Percentiles rank a stretch among this genome's conserved stretches.
These are phyloP conservation scores for Epichloe aotearoae DNA, from an alignment of 2,329 filamentous ascomycete species.

Conservation along the genomic window DNA sequence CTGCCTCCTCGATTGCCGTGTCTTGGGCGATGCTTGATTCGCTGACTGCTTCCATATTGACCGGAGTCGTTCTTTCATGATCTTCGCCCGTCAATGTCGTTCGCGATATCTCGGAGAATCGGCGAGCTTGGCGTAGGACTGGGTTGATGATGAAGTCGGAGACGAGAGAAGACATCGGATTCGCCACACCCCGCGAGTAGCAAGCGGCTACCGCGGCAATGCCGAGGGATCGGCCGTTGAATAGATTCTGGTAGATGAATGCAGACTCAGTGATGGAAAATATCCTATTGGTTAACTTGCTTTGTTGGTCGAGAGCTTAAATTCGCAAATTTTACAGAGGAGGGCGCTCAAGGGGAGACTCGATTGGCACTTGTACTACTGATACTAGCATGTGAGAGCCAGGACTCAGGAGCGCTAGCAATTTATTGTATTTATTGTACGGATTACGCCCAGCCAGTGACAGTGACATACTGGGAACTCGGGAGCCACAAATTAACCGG, in stretches of 20 bases:
- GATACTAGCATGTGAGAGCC: not conserved
- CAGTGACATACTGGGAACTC: no score
- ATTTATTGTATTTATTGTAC: no score
- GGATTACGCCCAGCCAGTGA: no score
- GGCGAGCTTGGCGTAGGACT: conserved; percentile 51
- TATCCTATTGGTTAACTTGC: not conserved
- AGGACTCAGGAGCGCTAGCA: no score
- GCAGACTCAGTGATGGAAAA: not conserved
- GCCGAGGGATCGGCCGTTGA: not conserved
- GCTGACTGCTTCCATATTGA: conserved; percentile 13
- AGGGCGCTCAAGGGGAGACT: not conserved
- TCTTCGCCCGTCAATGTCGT: conserved; percentile 23
- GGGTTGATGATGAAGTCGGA: conserved; percentile 54
- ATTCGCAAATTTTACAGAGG: not conserved
- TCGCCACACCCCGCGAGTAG: conserved; percentile 5
- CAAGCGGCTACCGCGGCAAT: not conserved
- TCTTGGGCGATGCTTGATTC: conserved; percentile 14
- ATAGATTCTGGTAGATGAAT: not conserved
- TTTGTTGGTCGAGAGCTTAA: not conserved
- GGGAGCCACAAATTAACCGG: no score
- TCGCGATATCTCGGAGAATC: conserved; percentile 41
- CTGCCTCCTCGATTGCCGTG: conserved; percentile 4
- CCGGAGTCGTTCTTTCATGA: conserved; percentile 13
- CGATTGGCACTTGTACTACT: not conserved
- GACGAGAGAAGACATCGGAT: conserved; percentile 47